A percentile compares a stretch with the other conserved stretches of the same genome.
phyloP scores from a whole-genome alignment of 2,329 filamentous ascomycete genomes.

The Calonectria hongkongensis region DNA sequence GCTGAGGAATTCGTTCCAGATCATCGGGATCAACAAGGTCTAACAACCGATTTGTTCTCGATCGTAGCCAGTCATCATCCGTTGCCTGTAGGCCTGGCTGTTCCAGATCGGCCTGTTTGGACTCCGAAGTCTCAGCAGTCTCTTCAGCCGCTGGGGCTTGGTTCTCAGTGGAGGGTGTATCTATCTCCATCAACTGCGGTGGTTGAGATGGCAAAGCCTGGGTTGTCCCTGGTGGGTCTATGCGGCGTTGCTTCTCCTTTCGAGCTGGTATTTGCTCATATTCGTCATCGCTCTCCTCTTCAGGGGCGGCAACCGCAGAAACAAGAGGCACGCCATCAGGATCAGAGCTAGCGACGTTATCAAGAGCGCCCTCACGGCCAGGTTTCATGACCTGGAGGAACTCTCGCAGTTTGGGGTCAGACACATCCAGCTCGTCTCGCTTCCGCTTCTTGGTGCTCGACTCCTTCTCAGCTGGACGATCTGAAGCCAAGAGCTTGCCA shows the following conservation, averaged over 20 bases:
- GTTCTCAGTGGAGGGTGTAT: conserved; percentile 37
- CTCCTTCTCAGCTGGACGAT: conserved; percentile 56
- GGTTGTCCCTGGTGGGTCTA: conserved; percentile 53
- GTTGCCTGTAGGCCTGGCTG: conserved; percentile 69
- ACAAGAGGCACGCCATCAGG: conserved; percentile 47
- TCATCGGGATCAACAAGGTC: conserved; percentile 88
- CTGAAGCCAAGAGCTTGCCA: conserved; percentile 42
- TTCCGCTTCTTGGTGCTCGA: conserved; percentile 80
- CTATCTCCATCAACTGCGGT: conserved; percentile 47
- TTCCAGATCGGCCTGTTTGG: conserved; percentile 47
- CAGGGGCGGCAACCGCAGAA: conserved; percentile 63
- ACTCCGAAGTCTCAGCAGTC: conserved; percentile 50
- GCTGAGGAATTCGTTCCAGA: conserved; percentile 52
- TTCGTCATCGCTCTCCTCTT: conserved; percentile 82
- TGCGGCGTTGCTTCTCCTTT: conserved; percentile 66
- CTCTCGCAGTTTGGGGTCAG: conserved; percentile 89
- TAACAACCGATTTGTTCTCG: conserved; percentile 88
- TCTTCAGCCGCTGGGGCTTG: conserved; percentile 42
- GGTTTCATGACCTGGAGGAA: conserved; percentile 89
- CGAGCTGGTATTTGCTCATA: conserved; percentile 80
- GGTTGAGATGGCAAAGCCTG: conserved; percentile 45
- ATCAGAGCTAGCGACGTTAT: conserved; percentile 55
- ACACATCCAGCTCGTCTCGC: conserved; percentile 73
- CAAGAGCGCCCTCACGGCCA: conserved; percentile 59
- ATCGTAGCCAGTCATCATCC: conserved; percentile 94